A percentile compares a stretch with the other conserved stretches of the same genome.
Evolutionary conservation across 2,329 filamentous ascomycete genomes (phyloP).

Genomic region (Penicillium sp.): DNA sequence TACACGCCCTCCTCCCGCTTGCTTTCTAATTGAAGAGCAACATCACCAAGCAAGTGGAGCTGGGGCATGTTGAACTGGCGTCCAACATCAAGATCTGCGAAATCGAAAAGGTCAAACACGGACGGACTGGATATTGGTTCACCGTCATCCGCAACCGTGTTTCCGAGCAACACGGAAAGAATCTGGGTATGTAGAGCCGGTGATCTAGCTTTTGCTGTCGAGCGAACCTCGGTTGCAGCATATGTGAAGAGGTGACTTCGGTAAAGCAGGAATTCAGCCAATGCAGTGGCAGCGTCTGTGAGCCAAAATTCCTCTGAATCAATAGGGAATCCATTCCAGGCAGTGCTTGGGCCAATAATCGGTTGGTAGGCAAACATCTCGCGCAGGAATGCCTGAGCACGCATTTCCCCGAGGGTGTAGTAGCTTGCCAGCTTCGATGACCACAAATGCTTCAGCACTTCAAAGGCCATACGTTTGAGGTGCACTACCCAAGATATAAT

Average conservation of each 20-base stretch:
- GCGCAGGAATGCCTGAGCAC: slow-evolving; percentile 75
- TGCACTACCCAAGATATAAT: slow-evolving; percentile 67
- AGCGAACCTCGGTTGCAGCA: slow-evolving; percentile 77
- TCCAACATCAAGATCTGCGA: slow-evolving; percentile 65
- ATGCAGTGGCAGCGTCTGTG: slow-evolving; percentile 63
- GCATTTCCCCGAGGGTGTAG: slow-evolving; percentile 74
- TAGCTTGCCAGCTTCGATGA: slow-evolving; percentile 72
- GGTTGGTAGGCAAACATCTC: slow-evolving; percentile 69
- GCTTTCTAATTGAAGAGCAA: slow-evolving; percentile 66
- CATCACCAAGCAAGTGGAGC: slow-evolving; percentile 59
- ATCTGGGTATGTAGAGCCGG: slow-evolving; percentile 68
- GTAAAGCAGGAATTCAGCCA: slow-evolving; percentile 73
- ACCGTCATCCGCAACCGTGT: slow-evolving; percentile 63
- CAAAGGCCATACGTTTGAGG: slow-evolving; percentile 66
- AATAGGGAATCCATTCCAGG: slow-evolving; percentile 70
- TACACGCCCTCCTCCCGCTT: slow-evolving; percentile 55
- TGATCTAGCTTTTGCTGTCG: slow-evolving; percentile 67
- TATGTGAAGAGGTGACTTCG: slow-evolving; percentile 81
- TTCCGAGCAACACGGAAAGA: slow-evolving; percentile 68
- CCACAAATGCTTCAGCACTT: slow-evolving; percentile 79
- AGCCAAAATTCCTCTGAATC: slow-evolving; percentile 65
- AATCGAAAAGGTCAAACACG: slow-evolving; percentile 91
- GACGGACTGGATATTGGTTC: slow-evolving; percentile 67
- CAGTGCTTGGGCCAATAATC: slow-evolving; percentile 64
- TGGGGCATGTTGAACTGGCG: slow-evolving; percentile 49